Evolutionary conservation across 345 rosid species (phyloP).

Genomic region (Turnera subulata): DNA sequence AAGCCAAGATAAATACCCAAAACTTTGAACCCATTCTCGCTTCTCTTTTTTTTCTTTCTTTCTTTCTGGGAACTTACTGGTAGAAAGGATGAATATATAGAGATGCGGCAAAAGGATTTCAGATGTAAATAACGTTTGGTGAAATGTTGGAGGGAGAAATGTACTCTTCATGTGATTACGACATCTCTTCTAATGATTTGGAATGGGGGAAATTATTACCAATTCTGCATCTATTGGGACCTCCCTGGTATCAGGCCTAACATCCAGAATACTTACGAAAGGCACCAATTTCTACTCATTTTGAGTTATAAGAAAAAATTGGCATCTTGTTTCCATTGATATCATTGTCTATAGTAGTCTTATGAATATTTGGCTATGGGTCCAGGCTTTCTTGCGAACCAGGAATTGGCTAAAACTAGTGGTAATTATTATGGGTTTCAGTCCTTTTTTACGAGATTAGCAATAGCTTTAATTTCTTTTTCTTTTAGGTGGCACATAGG

Average conservation of each 20-base stretch:
- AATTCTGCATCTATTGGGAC: no score
- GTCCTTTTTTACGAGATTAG: not conserved
- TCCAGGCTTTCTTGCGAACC: no score
- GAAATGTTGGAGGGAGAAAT: conserved; percentile 46
- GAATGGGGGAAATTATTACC: no score
- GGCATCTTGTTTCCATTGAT: no score
- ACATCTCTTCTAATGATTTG: conserved; percentile 49
- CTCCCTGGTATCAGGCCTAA: not conserved
- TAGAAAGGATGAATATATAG: conserved; percentile 24
- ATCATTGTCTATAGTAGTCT: no score
- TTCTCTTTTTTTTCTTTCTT: no score
- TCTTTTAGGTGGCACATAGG: not conserved
- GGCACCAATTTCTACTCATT: no score
- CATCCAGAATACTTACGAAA: no score
- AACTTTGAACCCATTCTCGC: conserved; percentile 42
- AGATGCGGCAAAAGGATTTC: conserved; percentile 11
- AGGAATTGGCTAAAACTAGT: no score
- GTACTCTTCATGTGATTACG: conserved; percentile 39
- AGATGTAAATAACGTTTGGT: conserved; percentile 37
- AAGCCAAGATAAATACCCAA: conserved; percentile 35
- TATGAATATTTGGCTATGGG: no score
- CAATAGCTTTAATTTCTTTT: not conserved
- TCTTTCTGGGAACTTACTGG: conserved; percentile 12
- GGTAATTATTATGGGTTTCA: not conserved
- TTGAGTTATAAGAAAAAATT: no score